Evolutionary conservation across 2,329 filamentous ascomycete genomes (phyloP), one percentile per base, ranked within the genome.

Genomic region (Cytospora paraplurivora): DNA sequence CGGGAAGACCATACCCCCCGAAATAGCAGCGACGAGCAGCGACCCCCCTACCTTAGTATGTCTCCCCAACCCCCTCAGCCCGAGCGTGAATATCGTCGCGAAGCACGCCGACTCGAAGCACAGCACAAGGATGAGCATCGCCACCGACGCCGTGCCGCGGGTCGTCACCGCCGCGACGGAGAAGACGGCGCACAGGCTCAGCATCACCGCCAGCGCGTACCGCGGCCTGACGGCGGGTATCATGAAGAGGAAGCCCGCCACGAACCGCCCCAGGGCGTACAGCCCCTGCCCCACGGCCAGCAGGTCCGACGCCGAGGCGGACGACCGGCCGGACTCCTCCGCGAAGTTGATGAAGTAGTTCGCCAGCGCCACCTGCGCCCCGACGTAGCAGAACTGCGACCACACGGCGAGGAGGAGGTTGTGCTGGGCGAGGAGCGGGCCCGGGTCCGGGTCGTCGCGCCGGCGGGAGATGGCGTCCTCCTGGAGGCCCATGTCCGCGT

Each of bases 301-400:
- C 32, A 87, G 79, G 63, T 85, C 81, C 17, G 84, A 77, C 59
- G 75, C 77, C 21, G 41, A 33, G 4, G 63, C 34, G 1, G 4
- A 2, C 0, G 17, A 51, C 6, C 69, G 69, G 8, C 71, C 72
- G n/a, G 71, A 69, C 54, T 77, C 73, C 49, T 71, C 67, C 54
- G 71, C 73, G 52, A 76, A 84, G 64, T 82, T 82, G 73, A 86
- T 84, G 70, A 85, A 85, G 68, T 86, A 85, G 65, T 75, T 68
- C 76, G 81, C 80, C 34, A 84, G 78, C 1, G 79, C 82, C 6
- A 84, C 78, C 71, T 88, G 85, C 0, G 85, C 81, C 7, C 85
- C 85, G 0, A 84, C 83, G 68, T 88, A 88, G 73, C 83, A 87
- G 75, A 88, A 88, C 69, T 88, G 86, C 0, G 84, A 80, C 68